These are phyloP conservation scores for cucumber (Cucumis sativus) DNA, from an alignment of 306 rosid genomes.

Conservation along the genomic window Cucumber_9930_V3 NC_026661.2:2616501-2617000, in stretches of 20 bases:
- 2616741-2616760: background rate
- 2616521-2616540: constrained; percentile 83
- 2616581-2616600: constrained; percentile 90
- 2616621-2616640: constrained; percentile 54
- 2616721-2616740: background rate
- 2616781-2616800: background rate
- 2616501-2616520: constrained; percentile 85
- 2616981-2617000: background rate
- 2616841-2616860: background rate
- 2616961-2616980: background rate
- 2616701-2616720: background rate
- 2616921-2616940: background rate
- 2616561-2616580: constrained; percentile 83
- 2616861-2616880: background rate
- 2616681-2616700: background rate
- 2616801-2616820: background rate
- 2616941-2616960: background rate
- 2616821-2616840: background rate
- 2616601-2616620: constrained; percentile 74
- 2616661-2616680: background rate
- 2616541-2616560: constrained; percentile 70
- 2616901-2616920: background rate
- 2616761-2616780: background rate
- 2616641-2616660: background rate
- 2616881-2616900: too few species aligned